Evolutionary conservation across 306 rosid species (phyloP).

Genomic region (Prunus padus): DNA sequence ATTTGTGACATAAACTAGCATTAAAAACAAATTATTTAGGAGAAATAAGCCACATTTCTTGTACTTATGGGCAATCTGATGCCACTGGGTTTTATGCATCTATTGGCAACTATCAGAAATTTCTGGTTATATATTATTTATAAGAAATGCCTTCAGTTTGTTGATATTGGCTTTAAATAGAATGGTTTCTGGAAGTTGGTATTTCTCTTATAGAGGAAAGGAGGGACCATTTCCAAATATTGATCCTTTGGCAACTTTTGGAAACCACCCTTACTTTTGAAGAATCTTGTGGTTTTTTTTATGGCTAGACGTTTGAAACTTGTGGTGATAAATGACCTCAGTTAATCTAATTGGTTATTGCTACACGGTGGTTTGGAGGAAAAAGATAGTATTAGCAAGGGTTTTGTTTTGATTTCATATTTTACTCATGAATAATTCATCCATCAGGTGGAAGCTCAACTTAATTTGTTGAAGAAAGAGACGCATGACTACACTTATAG

Average conservation of each 20-base stretch:
- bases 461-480: constrained; percentile 53
- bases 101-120: background rate
- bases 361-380: background rate
- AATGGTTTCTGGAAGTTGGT: background rate
- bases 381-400: background rate
- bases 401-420: background rate
- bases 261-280: background rate
- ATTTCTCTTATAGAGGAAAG: background rate
- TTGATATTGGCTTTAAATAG: background rate
- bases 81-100: background rate
- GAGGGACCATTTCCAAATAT: background rate
- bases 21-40: background rate
- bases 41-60: background rate
- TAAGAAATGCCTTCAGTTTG: background rate
- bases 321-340: background rate
- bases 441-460: constrained; percentile 62
- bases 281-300: background rate
- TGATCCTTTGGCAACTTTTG: background rate
- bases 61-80: background rate
- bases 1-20: too few relatives aligned
- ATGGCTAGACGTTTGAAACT: background rate
- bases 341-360: background rate
- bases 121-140: background rate
- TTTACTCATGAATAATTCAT: constrained; percentile 13
- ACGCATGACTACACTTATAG: constrained; percentile 41